phyloP scores from a whole-genome alignment of 805 yeast genomes.

The Nakazawaea wyomingensis region DNA sequence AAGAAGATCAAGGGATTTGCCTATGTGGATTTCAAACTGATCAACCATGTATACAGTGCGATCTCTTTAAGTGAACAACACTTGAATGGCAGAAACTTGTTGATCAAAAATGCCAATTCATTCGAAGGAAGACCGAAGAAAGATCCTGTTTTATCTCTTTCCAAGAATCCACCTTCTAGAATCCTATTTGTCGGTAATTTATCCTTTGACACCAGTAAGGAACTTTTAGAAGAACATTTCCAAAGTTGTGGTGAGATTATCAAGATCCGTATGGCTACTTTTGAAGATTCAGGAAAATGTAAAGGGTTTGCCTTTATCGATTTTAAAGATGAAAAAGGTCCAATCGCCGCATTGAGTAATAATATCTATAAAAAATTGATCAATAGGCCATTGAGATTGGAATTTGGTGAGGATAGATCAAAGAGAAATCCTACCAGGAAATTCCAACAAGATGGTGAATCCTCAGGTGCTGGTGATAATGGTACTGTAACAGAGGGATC shows the following conservation, averaged over 20 bases:
- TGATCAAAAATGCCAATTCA: slow-evolving; percentile 76
- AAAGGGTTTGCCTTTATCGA: slow-evolving; percentile 95
- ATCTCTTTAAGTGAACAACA: slow-evolving; percentile 64
- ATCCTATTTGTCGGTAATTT: slow-evolving; percentile 90
- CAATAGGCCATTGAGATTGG: slow-evolving; percentile 76
- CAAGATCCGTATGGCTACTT: slow-evolving; percentile 93
- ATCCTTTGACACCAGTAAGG: slow-evolving; percentile 87
- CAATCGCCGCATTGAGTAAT: slow-evolving; percentile 77
- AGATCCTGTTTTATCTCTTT: slow-evolving; percentile 35
- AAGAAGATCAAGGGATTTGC: slow-evolving; percentile 82
- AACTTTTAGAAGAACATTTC: slow-evolving; percentile 71
- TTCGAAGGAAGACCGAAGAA: slow-evolving; percentile 83
- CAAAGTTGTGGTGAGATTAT: slow-evolving; percentile 87
- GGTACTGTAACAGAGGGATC: not conserved
- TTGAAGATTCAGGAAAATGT: slow-evolving; percentile 93
- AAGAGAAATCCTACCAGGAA: slow-evolving; percentile 52
- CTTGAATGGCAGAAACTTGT: slow-evolving; percentile 78
- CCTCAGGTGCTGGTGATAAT: slow-evolving; percentile 17
- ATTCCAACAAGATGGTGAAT: slow-evolving; percentile 22
- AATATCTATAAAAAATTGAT: slow-evolving; percentile 59
- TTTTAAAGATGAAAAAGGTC: slow-evolving; percentile 73
- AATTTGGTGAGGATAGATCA: slow-evolving; percentile 93
- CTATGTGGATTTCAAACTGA: slow-evolving; percentile 71
- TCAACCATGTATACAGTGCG: slow-evolving; percentile 55
- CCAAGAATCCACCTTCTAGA: slow-evolving; percentile 83